These are phyloP conservation scores for Spergularia marina DNA, from an alignment of 148 eudicot species.

Conservation along the genomic window DNA sequence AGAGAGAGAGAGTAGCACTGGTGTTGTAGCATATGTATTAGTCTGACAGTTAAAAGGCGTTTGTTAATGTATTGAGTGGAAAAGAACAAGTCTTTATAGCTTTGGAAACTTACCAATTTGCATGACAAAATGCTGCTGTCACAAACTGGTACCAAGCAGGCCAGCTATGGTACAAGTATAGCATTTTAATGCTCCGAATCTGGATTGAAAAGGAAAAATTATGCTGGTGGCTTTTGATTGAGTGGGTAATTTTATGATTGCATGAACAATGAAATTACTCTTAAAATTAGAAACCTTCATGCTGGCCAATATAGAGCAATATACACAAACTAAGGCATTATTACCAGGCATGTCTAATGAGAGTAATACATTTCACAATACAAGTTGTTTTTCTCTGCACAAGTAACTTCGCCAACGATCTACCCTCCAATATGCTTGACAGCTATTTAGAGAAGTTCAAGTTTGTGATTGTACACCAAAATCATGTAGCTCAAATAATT, in stretches of 20 bases:
- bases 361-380: neutral
- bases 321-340: neutral
- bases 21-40: neutral
- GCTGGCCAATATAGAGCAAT: neutral
- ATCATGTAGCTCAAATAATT: neutral
- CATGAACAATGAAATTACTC: neutral
- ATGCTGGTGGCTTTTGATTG: neutral
- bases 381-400: neutral
- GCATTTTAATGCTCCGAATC: constrained; percentile 61
- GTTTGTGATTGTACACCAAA: neutral
- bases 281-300: neutral
- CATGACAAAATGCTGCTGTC: constrained; percentile 96
- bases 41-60: neutral
- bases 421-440: constrained; percentile 8
- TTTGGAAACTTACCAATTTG: constrained; percentile 63
- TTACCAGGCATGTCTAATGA: neutral
- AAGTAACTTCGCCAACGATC: neutral
- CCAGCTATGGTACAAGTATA: constrained; percentile 73
- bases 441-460: neutral
- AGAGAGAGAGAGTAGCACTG: neutral
- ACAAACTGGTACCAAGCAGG: constrained; percentile 97
- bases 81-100: neutral
- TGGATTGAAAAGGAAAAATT: constrained; percentile 26
- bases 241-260: neutral
- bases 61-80: neutral